A percentile compares a stretch with the other conserved stretches of the same genome.
These are phyloP conservation scores for Pistacia integerrima DNA, from an alignment of 345 rosid species.

Conservation along the genomic window DNA sequence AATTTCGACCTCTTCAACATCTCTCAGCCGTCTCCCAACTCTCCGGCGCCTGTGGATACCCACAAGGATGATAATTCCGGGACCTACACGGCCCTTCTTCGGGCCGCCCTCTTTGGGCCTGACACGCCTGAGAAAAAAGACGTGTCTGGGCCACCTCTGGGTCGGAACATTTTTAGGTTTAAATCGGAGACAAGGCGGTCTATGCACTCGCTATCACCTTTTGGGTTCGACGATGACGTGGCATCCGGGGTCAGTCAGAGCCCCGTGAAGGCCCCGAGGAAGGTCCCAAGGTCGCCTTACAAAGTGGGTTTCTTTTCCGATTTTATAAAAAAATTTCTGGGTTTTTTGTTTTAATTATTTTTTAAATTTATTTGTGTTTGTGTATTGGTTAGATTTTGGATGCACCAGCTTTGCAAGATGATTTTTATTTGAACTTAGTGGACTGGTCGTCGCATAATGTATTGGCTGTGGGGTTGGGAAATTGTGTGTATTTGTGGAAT, in stretches of 20 bases:
- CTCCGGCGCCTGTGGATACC: slow-evolving; percentile 28
- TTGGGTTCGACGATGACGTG: slow-evolving; percentile 55
- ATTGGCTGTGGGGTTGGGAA: slow-evolving; percentile 89
- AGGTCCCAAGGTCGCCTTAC: slow-evolving; percentile 84
- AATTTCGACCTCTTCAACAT: slow-evolving; percentile 85
- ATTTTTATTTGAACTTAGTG: slow-evolving; percentile 93
- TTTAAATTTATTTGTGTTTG: not conserved
- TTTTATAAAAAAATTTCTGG: not conserved
- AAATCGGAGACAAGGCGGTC: slow-evolving; percentile 82
- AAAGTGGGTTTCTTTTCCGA: slow-evolving; percentile 50
- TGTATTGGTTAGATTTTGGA: slow-evolving; percentile 70
- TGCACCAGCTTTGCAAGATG: slow-evolving; percentile 99
- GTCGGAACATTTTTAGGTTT: slow-evolving; percentile 78
- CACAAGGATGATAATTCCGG: slow-evolving; percentile 73
- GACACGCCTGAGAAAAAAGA: slow-evolving; percentile 77
- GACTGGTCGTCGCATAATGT: slow-evolving; percentile 99
- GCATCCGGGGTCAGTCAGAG: slow-evolving; percentile 59
- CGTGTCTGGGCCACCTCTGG: slow-evolving; percentile 32
- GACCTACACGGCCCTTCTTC: slow-evolving; percentile 67
- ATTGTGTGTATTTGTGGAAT: slow-evolving; percentile 98
- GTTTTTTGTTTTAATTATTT: not conserved
- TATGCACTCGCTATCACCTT: slow-evolving; percentile 64
- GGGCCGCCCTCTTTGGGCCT: slow-evolving; percentile 79
- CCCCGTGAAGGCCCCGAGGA: slow-evolving; percentile 81
- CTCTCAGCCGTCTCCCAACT: slow-evolving; percentile 35